Evolutionary conservation across 345 rosid genomes (phyloP).

Genomic region (thale cress (Arabidopsis thaliana)): DNA sequence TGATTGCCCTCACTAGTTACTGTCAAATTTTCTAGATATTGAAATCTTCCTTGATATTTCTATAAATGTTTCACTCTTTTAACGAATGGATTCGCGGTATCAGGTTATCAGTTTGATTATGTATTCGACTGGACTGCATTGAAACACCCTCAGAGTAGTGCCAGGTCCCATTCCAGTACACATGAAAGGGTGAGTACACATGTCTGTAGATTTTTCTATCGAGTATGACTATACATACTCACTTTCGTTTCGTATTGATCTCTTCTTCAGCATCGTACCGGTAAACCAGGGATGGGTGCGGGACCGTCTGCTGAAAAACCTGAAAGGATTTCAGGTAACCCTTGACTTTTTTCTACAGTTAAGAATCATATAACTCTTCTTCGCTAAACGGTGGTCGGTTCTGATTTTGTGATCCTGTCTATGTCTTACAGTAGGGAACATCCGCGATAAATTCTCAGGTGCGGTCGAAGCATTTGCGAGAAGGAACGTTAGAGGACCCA

Average conservation of each 20-base stretch:
- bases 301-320: constrained; percentile 68
- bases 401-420: background rate
- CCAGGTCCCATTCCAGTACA: constrained; percentile 71
- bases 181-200: constrained; percentile 63
- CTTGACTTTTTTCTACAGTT: background rate
- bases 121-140: constrained; percentile 87
- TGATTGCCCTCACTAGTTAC: background rate
- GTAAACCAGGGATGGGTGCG: constrained; percentile 54
- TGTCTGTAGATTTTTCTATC: background rate
- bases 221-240: constrained; percentile 1
- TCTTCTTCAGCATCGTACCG: constrained; percentile 52
- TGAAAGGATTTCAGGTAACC: constrained; percentile 65
- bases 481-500: constrained; percentile 57
- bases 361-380: constrained; percentile 6
- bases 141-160: constrained; percentile 78
- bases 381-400: background rate
- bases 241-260: constrained; percentile 30
- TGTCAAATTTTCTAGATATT: constrained; percentile 14
- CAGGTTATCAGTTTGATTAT: constrained; percentile 87
- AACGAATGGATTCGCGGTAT: background rate
- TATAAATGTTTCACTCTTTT: constrained; percentile 3
- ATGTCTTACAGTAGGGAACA: constrained; percentile 57
- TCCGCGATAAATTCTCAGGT: constrained; percentile 74
- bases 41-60: background rate
- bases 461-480: constrained; percentile 77